Percentiles rank a stretch among this genome's conserved stretches.
These are phyloP conservation scores for Zasmidium citrigriseum DNA, from an alignment of 2,329 filamentous ascomycete species.

Conservation along the genomic window DNA sequence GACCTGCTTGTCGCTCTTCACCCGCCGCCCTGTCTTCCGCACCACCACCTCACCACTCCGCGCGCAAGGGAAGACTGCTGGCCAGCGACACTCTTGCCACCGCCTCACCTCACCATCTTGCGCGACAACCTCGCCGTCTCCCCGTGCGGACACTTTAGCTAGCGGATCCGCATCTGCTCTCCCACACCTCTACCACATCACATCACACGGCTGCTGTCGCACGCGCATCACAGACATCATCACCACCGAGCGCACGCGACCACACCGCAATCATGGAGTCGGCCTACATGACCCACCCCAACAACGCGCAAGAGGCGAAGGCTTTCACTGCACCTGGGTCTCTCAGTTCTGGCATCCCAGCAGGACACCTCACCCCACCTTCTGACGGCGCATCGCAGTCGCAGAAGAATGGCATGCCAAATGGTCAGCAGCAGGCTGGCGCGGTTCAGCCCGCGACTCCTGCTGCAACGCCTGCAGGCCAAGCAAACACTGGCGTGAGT, in stretches of 20 bases:
- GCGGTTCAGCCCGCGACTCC: conserved; percentile 64
- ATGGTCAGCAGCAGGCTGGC: conserved; percentile 51
- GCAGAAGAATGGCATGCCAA: conserved; percentile 51
- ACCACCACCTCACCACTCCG: neutral
- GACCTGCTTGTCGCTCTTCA: neutral
- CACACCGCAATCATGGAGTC: conserved; percentile 68
- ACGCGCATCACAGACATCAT: neutral
- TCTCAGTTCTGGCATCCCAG: conserved; percentile 79
- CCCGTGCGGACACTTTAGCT: conserved; percentile 7
- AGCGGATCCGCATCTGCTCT: conserved; percentile 8
- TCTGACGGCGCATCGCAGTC: conserved; percentile 67
- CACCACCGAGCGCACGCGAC: neutral
- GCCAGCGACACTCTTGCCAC: conserved; percentile 8
- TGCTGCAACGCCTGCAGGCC: conserved; percentile 79
- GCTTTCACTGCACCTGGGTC: conserved; percentile 92
- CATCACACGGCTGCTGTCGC: neutral
- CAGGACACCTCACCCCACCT: conserved; percentile 79
- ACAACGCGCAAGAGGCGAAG: conserved; percentile 89
- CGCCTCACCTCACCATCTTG: neutral
- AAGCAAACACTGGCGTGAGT: conserved; percentile 60
- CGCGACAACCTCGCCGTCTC: neutral
- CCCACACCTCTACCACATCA: neutral
- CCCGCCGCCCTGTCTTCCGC: no score
- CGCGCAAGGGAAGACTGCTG: conserved; percentile 3
- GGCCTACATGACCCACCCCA: conserved; percentile 74